Conservation (phyloP, 805 yeast species). For the Candida tammaniensis region DNA sequence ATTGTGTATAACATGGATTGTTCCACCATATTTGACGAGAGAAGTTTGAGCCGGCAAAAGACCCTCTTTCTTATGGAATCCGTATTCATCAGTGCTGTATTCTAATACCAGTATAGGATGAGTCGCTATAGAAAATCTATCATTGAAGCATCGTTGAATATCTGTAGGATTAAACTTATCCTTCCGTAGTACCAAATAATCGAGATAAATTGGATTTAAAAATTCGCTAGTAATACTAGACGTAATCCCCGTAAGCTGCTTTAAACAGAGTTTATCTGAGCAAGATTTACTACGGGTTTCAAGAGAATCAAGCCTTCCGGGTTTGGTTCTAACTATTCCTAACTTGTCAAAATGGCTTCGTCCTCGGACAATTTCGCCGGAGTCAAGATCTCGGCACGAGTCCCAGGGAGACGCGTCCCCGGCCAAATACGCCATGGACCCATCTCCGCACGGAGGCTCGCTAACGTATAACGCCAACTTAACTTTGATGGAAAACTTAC, state of each 20-base stretch:
- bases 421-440: conserved; percentile 52
- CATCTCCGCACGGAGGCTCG: conserved; percentile 90
- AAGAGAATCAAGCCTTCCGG: conserved; percentile 82
- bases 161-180: conserved; percentile 23
- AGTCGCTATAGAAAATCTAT: conserved; percentile 15
- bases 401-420: conserved; percentile 20
- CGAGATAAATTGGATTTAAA: conserved; percentile 36
- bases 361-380: conserved; percentile 46
- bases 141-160: conserved; percentile 42
- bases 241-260: conserved; percentile 56
- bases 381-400: no score
- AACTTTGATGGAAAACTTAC: conserved; percentile 33
- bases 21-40: conserved; percentile 22
- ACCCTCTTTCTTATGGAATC: conserved; percentile 21
- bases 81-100: conserved; percentile 20
- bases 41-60: conserved; percentile 30
- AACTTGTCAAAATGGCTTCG: conserved; percentile 51
- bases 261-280: conserved; percentile 73
- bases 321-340: conserved; percentile 85
- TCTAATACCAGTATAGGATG: conserved; percentile 20
- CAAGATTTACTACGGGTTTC: conserved; percentile 79
- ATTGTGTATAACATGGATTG: conserved; percentile 45
- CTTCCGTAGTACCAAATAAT: conserved; percentile 49
- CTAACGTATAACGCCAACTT: conserved; percentile 61
- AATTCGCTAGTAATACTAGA: conserved; percentile 42